A percentile compares a stretch with the other conserved stretches of the same genome.
These are phyloP conservation scores for Mycena amicta DNA, from an alignment of 768 basidiomycete genomes.

Conservation along the genomic window DNA sequence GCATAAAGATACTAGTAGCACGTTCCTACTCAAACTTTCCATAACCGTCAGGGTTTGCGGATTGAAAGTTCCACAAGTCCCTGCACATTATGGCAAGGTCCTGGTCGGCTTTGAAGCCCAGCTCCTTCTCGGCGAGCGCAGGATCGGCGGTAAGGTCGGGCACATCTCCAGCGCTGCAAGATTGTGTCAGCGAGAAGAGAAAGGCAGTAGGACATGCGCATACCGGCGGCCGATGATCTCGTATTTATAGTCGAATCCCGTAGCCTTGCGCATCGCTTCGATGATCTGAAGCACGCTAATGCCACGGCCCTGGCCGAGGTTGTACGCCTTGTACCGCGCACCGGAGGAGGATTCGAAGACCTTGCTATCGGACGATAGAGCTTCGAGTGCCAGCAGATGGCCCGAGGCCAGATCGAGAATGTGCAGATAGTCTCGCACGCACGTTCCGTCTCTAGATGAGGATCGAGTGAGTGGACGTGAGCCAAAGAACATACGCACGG, in stretches of 20 bases:
- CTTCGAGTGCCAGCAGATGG: slow-evolving; percentile 89
- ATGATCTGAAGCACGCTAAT: slow-evolving; percentile 93
- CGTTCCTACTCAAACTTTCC: slow-evolving; percentile 30
- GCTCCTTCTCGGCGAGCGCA: slow-evolving; percentile 84
- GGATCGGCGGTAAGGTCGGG: slow-evolving; percentile 97
- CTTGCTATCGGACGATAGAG: slow-evolving; percentile 61
- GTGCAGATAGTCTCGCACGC: slow-evolving; percentile 94
- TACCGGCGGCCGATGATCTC: slow-evolving; percentile 91
- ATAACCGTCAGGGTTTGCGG: slow-evolving; percentile 86
- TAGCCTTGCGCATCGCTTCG: slow-evolving; percentile 91
- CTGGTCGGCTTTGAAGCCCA: slow-evolving; percentile 85
- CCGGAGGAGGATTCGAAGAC: slow-evolving; percentile 60
- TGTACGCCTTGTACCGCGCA: slow-evolving; percentile 88
- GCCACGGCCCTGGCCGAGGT: slow-evolving; percentile 92
- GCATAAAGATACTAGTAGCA: no score
- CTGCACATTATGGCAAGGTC: slow-evolving; percentile 91
- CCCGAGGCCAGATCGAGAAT: slow-evolving; percentile 94
- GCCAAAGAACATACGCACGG: no score
- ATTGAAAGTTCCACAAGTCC: slow-evolving; percentile 99
- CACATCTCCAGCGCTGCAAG: slow-evolving; percentile 82
- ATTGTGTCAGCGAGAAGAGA: slow-evolving; percentile 4
- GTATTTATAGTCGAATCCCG: slow-evolving; percentile 84
- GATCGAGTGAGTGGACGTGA: no score
- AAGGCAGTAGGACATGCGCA: slow-evolving; percentile 29
- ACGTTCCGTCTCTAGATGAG: slow-evolving; percentile 88